Conservation (phyloP, 805 yeast species). For the Pichia exigua region DNA sequence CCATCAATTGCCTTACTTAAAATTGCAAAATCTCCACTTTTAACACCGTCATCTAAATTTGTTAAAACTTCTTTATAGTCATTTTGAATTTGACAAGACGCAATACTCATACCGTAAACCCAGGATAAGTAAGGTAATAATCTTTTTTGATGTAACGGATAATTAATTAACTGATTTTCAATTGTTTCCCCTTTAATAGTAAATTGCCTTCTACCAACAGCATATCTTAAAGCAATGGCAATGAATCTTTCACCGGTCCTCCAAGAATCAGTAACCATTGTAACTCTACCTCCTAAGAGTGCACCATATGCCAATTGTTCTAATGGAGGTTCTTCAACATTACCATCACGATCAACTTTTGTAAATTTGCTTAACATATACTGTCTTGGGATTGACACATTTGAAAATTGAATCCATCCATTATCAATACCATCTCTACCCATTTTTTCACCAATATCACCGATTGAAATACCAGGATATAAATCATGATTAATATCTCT, state of each 20-base stretch:
- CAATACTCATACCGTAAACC: constrained; percentile 68
- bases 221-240: constrained; percentile 83
- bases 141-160: constrained; percentile 84
- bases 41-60: constrained; percentile 47
- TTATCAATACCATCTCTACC: constrained; percentile 94
- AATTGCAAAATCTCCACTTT: constrained; percentile 37
- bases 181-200: constrained; percentile 35
- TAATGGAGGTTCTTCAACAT: constrained; percentile 70
- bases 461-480: constrained; percentile 73
- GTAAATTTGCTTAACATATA: constrained; percentile 78
- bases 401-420: constrained; percentile 91
- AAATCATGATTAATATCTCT: constrained; percentile 69
- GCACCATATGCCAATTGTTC: constrained; percentile 89
- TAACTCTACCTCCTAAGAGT: constrained; percentile 78
- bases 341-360: constrained; percentile 58
- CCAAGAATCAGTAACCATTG: constrained; percentile 82
- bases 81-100: constrained; percentile 51
- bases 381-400: constrained; percentile 76
- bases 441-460: constrained; percentile 94
- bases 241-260: constrained; percentile 71
- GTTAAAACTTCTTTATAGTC: constrained; percentile 43
- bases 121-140: constrained; percentile 78
- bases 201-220: constrained; percentile 86
- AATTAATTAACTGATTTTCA: constrained; percentile 74
- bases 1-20: constrained; percentile 44